Conservation (phyloP, 345 rosid genomes). For the Salix exigua region DNA sequence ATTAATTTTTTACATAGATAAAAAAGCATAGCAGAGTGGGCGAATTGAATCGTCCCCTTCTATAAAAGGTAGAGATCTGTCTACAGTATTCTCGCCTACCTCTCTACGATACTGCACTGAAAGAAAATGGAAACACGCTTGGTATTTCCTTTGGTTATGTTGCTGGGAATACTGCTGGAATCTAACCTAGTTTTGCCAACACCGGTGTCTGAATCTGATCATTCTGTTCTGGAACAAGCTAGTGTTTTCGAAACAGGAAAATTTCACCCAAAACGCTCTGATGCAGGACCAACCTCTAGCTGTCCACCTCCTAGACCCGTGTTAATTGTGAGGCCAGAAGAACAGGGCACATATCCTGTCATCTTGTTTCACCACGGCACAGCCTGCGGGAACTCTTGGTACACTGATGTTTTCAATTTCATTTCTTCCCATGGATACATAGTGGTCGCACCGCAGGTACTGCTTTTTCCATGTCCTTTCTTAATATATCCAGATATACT, state of each 20-base stretch:
- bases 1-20: no score
- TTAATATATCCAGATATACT: background rate
- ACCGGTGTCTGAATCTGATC: background rate
- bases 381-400: constrained; percentile 19
- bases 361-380: constrained; percentile 40
- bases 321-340: constrained; percentile 26
- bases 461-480: background rate
- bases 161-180: background rate
- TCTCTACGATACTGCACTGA: background rate
- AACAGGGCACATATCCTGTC: constrained; percentile 28
- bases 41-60: no score
- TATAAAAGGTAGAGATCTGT: no score
- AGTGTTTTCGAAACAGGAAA: constrained; percentile 1
- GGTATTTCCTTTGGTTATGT: background rate
- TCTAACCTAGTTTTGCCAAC: background rate
- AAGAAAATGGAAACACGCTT: background rate
- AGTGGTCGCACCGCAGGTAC: constrained; percentile 50
- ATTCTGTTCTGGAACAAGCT: background rate
- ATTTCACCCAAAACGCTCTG: background rate
- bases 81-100: background rate
- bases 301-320: constrained; percentile 29
- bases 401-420: constrained; percentile 27
- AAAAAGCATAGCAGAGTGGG: no score
- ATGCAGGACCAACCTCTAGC: background rate
- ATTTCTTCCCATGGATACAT: constrained; percentile 47